phyloP scores from a whole-genome alignment of 73 alveolate species.

The Paramecium biaurelia region DNA sequence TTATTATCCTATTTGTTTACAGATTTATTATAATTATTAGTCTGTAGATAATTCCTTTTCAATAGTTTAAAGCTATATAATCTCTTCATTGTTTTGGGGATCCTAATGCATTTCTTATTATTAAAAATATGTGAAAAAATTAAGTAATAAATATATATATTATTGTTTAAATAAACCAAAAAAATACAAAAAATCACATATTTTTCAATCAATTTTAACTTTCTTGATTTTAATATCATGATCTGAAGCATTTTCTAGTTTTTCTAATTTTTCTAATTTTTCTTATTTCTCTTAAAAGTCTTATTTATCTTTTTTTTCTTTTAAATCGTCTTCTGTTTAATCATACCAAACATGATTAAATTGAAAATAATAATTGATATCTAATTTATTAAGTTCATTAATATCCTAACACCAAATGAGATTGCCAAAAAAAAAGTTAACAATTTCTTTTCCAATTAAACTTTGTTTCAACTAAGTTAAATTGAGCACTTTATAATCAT shows the following conservation, averaged over 20 bases:
- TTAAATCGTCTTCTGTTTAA: neutral
- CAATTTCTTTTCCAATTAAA: neutral
- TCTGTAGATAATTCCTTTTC: neutral
- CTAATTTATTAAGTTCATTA: neutral
- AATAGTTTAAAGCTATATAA: neutral
- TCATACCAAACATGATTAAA: constrained; percentile 22
- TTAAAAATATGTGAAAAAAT: neutral
- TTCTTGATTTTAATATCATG: neutral
- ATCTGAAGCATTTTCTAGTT: neutral
- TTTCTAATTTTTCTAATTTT: neutral
- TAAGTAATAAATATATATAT: neutral
- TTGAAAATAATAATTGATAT: neutral
- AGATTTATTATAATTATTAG: neutral
- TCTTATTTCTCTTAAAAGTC: neutral
- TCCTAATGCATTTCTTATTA: neutral
- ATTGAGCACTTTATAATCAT: constrained; percentile 1
- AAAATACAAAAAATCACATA: neutral
- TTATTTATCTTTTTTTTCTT: neutral
- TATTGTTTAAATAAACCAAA: neutral
- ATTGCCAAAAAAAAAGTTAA: neutral
- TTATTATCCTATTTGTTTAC: neutral
- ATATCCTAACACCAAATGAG: neutral
- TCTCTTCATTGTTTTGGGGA: neutral
- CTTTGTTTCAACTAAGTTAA: neutral
- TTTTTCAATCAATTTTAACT: neutral